Evolutionary conservation across 495 filamentous ascomycete genomes (phyloP).

Genomic region (Penicillium canescens): DNA sequence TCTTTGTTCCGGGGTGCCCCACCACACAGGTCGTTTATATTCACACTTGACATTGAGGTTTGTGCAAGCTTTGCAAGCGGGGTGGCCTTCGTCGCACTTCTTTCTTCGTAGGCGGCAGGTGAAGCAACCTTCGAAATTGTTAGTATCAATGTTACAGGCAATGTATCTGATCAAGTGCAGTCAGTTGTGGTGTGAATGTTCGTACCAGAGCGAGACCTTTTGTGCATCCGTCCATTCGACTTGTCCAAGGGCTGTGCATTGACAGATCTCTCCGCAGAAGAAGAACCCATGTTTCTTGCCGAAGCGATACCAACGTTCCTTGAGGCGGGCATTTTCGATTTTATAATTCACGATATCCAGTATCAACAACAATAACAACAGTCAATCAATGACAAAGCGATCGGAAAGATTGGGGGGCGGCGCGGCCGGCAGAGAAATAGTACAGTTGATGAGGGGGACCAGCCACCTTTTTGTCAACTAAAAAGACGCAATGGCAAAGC

Average conservation of each 20-base stretch:
- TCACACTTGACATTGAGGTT: conserved; percentile 86
- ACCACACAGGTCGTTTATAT: conserved; percentile 97
- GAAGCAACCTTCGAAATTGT: conserved; percentile 74
- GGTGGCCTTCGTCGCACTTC: conserved; percentile 95
- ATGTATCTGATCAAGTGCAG: not conserved
- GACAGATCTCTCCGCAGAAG: not conserved
- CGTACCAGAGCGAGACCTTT: conserved; percentile 2
- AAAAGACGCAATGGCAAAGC: conserved; percentile 35
- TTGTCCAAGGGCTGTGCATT: not conserved
- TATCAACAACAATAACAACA: not conserved
- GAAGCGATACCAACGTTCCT: not conserved
- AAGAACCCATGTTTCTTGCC: not conserved
- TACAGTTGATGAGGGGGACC: conserved; percentile 11
- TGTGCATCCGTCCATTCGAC: not conserved
- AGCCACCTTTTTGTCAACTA: conserved; percentile 17
- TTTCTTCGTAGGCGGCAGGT: conserved; percentile 93
- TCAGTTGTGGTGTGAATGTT: not conserved
- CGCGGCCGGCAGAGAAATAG: conserved; percentile 12
- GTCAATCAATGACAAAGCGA: not conserved
- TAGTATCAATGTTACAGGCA: conserved; percentile 11
- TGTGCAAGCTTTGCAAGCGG: conserved; percentile 83
- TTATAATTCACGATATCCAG: not conserved
- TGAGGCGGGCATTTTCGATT: conserved; percentile 10
- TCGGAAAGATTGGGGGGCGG: not conserved
- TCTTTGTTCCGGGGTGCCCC: conserved; percentile 86